A percentile compares a stretch with the other conserved stretches of the same genome.
phyloP scores from a whole-genome alignment of 768 basidiomycete genomes.

The Boletus sensibilis region DNA sequence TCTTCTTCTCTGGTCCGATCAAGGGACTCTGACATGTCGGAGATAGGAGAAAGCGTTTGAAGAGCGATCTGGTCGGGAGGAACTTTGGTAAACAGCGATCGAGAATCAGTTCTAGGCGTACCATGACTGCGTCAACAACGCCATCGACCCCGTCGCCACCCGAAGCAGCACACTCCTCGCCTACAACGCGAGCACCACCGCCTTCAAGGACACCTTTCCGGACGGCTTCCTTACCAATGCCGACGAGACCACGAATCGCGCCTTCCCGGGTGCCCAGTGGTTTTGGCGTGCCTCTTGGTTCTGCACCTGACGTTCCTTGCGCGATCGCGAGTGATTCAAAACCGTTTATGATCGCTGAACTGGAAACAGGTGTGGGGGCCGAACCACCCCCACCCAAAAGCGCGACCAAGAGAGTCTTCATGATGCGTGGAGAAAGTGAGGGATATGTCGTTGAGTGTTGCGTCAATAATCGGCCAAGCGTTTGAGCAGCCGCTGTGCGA shows the following conservation, averaged over 20 bases:
- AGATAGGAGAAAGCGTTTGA: slow-evolving; percentile 53
- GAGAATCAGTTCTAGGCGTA: slow-evolving; percentile 29
- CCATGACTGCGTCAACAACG: slow-evolving; percentile 63
- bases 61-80: slow-evolving; percentile 53
- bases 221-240: slow-evolving; percentile 83
- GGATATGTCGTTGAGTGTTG: slow-evolving; percentile 89
- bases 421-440: slow-evolving; percentile 81
- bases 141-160: slow-evolving; percentile 37
- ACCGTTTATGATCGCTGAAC: slow-evolving; percentile 22
- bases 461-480: slow-evolving; percentile 76
- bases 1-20: slow-evolving; percentile 52
- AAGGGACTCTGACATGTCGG: slow-evolving; percentile 58
- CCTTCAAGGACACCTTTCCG: slow-evolving; percentile 80
- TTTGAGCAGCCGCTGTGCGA: slow-evolving; percentile 79
- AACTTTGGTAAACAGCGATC: neutral
- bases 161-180: slow-evolving; percentile 53
- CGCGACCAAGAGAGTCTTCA: slow-evolving; percentile 90
- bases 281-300: slow-evolving; percentile 42
- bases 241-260: slow-evolving; percentile 82
- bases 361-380: slow-evolving; percentile 4
- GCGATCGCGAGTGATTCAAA: slow-evolving; percentile 28
- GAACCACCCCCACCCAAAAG: slow-evolving; percentile 48
- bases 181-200: slow-evolving; percentile 74
- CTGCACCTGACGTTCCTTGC: slow-evolving; percentile 39
- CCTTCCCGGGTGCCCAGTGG: slow-evolving; percentile 84